A percentile compares a stretch with the other conserved stretches of the same genome.
phyloP scores from a whole-genome alignment of 2,329 filamentous ascomycete species.

The Colletotrichum scovillei region DNA sequence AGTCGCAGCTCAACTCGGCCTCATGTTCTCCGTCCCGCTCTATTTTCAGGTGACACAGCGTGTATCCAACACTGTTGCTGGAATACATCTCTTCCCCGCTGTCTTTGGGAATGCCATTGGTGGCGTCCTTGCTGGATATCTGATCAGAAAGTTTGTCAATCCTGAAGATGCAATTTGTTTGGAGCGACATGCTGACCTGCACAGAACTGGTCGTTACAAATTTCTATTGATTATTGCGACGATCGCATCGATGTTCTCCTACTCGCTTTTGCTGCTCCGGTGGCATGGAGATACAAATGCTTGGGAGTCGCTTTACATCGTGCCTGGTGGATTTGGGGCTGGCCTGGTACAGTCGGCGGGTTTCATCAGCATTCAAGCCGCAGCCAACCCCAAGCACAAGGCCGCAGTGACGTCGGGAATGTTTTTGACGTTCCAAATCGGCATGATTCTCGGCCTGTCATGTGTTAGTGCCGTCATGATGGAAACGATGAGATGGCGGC shows the following conservation, averaged over 20 bases:
- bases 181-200: not conserved
- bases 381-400: slow-evolving; percentile 49
- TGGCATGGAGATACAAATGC: slow-evolving; percentile 71
- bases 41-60: slow-evolving; percentile 75
- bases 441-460: slow-evolving; percentile 52
- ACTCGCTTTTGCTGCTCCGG: slow-evolving; percentile 62
- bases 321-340: slow-evolving; percentile 60
- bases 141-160: slow-evolving; percentile 58
- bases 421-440: slow-evolving; percentile 50
- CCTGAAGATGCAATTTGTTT: not conserved
- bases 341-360: slow-evolving; percentile 54
- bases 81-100: slow-evolving; percentile 72
- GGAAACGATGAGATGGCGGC: slow-evolving; percentile 36
- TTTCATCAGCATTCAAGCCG: slow-evolving; percentile 55
- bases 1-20: slow-evolving; percentile 60
- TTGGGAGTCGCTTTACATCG: slow-evolving; percentile 68
- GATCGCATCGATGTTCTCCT: slow-evolving; percentile 59
- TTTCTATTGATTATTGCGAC: slow-evolving; percentile 62
- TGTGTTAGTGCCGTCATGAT: slow-evolving; percentile 50
- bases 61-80: slow-evolving; percentile 68
- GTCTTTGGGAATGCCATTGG: slow-evolving; percentile 75
- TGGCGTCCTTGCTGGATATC: slow-evolving; percentile 67
- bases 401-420: slow-evolving; percentile 54
- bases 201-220: slow-evolving; percentile 70
- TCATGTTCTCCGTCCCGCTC: slow-evolving; percentile 73